Evolutionary conservation across 1,284 basidiomycete species (phyloP), one percentile per base, ranked within the genome.

Genomic region (Rhodotorula sp.): DNA sequence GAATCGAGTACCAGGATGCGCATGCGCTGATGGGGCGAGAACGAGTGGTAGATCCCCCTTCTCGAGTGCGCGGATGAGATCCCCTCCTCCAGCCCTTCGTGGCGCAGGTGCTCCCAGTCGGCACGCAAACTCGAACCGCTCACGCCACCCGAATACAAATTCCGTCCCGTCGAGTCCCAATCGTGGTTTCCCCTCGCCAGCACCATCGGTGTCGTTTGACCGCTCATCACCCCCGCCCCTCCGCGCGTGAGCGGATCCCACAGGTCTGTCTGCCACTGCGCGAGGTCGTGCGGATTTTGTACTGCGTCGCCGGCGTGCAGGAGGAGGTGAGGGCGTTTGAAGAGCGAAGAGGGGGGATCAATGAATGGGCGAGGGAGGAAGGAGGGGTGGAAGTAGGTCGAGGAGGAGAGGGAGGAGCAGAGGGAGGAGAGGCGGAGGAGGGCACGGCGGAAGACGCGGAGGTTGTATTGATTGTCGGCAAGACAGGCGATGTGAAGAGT

Each of bases 241-340:
- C 62, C 34, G 37, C 69, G 66, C 22, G 76, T 76, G 24, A 77
- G 31, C 2, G 72, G 67, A 40, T 77, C 76, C 68, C 68, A 77
- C 26, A 76, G 68, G 54, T 76, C 75, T 20, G 76, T 77, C 56
- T 77, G 76, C 76, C 76, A 77, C 26, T 77, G 72, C 5, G 68
- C 64, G 46, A 74, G 67, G 58, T 75, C 68, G 62, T 74, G 60
- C 4, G 74, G 67, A 50, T 73, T 68, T 55, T 76, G 74, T 30
- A 76, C 74, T 15, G 61, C 59, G 57, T 77, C 76, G 16, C 76
- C 76, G 20, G 70, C 67, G 68, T 77, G 76, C 28, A 77, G 62
- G 50, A 77, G 56, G 34, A 76, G 56, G 56, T 74, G 64, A 9
- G 71, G 73, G 0, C 56, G 34, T 22, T n/a, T 20, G 9, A 18